These are phyloP conservation scores for Rhypophila decipiens DNA, from an alignment of 495 filamentous ascomycete genomes.

Conservation along the genomic window DNA sequence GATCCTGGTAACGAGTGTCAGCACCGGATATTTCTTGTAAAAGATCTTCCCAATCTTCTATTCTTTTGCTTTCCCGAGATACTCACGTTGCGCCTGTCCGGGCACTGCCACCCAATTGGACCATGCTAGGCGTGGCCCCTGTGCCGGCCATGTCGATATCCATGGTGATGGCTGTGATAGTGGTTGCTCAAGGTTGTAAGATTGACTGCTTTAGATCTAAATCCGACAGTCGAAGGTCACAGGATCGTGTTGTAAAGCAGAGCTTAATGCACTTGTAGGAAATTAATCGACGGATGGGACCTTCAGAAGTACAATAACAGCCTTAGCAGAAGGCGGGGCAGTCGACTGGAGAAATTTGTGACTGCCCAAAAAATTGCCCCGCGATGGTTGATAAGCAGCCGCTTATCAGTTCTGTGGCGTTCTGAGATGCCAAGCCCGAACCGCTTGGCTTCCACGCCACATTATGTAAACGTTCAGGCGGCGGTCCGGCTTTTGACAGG, in stretches of 20 bases:
- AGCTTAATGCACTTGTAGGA: no score
- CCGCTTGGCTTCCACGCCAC: no score
- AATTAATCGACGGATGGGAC: no score
- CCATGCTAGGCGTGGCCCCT: constrained; percentile 29
- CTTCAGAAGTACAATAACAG: neutral
- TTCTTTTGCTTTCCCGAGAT: neutral
- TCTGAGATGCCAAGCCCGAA: neutral
- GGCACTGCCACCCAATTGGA: constrained; percentile 27
- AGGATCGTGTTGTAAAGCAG: no score
- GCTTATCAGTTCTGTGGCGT: constrained; percentile 7
- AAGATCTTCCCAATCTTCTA: no score
- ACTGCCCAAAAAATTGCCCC: constrained; percentile 11
- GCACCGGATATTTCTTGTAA: constrained; percentile 2
- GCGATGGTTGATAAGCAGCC: constrained; percentile 15
- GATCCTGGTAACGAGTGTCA: constrained; percentile 50
- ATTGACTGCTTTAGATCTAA: neutral
- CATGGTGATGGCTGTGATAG: constrained; percentile 41
- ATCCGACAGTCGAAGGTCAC: neutral
- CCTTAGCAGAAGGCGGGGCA: constrained; percentile 8
- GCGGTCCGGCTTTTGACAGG: no score
- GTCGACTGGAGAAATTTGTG: constrained; percentile 4
- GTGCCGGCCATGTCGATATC: constrained; percentile 61
- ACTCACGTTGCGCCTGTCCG: constrained; percentile 53
- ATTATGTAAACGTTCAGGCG: no score
- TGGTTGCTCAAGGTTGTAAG: neutral